Conservation (phyloP, 2,329 filamentous ascomycete species). For the Boeremia exigua region DNA sequence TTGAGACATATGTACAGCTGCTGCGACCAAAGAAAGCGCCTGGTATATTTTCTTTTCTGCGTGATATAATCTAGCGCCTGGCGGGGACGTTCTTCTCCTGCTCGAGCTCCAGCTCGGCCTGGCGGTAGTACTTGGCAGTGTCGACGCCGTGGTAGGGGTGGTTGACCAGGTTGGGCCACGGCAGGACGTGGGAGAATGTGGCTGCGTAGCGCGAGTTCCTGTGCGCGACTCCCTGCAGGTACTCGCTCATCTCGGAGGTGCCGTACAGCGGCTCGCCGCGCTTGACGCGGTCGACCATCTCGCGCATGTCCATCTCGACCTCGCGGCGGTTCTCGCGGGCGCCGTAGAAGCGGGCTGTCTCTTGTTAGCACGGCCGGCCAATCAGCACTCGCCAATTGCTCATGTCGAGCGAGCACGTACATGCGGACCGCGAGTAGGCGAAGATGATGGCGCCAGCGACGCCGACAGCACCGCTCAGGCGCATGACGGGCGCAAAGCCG, state of each 20-base stretch:
- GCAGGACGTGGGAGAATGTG: constrained; percentile 81
- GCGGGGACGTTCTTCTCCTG: constrained; percentile 60
- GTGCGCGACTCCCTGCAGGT: constrained; percentile 92
- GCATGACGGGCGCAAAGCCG: constrained; percentile 83
- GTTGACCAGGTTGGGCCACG: constrained; percentile 99
- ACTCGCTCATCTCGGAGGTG: constrained; percentile 74
- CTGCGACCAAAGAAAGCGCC: constrained; percentile 25
- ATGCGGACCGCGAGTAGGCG: constrained; percentile 81
- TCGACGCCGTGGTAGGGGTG: constrained; percentile 88
- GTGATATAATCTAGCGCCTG: constrained; percentile 6
- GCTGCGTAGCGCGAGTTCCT: constrained; percentile 92
- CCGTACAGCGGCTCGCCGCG: constrained; percentile 89
- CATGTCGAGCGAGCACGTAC: constrained; percentile 62
- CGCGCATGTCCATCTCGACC: constrained; percentile 93
- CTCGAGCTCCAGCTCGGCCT: constrained; percentile 92
- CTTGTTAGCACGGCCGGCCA: constrained; percentile 4
- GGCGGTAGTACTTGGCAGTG: constrained; percentile 97
- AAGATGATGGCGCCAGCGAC: constrained; percentile 79
- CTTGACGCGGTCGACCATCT: constrained; percentile 98
- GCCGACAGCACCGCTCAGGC: constrained; percentile 75
- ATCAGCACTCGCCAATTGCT: not conserved
- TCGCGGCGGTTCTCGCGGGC: constrained; percentile 91
- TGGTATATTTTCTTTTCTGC: constrained; percentile 18
- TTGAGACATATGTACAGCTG: constrained; percentile 36
- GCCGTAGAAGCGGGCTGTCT: constrained; percentile 89